Conservation (phyloP, 225 moss, liverwort and hornwort species). For the Asterella californica region DNA sequence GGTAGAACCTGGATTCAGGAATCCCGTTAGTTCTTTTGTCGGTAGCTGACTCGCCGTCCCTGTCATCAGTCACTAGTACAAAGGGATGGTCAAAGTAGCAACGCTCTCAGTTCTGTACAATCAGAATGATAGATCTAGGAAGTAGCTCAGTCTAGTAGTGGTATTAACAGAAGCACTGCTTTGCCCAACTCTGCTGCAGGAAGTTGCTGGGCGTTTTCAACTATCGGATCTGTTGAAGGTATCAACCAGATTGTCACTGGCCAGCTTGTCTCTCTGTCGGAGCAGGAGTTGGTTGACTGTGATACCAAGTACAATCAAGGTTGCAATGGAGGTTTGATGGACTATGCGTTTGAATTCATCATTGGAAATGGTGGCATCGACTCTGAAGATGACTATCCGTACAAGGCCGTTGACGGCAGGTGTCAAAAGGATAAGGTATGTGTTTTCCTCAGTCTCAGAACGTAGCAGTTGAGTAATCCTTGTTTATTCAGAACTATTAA, state of each 20-base stretch:
- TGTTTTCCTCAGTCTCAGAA: neutral
- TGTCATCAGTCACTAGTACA: too few relatives aligned
- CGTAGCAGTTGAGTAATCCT: neutral
- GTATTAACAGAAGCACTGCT: neutral
- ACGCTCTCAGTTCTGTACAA: neutral
- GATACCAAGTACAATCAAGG: conserved; percentile 62
- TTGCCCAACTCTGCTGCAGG: conserved; percentile 33
- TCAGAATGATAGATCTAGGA: neutral
- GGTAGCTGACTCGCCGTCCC: too few relatives aligned
- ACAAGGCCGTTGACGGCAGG: conserved; percentile 48
- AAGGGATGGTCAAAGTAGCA: too few relatives aligned
- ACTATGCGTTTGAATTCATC: conserved; percentile 74
- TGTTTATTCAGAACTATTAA: neutral
- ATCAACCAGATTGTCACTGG: conserved; percentile 68
- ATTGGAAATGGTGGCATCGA: conserved; percentile 76
- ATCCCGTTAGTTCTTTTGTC: too few relatives aligned
- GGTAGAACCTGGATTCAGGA: too few relatives aligned
- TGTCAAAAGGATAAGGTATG: conserved; percentile 70
- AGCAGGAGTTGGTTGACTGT: conserved; percentile 87
- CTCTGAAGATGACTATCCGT: conserved; percentile 70
- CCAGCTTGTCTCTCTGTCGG: conserved; percentile 57
- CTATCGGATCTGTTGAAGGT: conserved; percentile 72
- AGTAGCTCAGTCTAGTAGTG: neutral
- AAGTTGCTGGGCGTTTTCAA: conserved; percentile 93
- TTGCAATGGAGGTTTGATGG: conserved; percentile 84